These are phyloP conservation scores for Pestalotiopsis fici DNA, from an alignment of 2,329 filamentous ascomycete species.

Conservation along the genomic window DNA sequence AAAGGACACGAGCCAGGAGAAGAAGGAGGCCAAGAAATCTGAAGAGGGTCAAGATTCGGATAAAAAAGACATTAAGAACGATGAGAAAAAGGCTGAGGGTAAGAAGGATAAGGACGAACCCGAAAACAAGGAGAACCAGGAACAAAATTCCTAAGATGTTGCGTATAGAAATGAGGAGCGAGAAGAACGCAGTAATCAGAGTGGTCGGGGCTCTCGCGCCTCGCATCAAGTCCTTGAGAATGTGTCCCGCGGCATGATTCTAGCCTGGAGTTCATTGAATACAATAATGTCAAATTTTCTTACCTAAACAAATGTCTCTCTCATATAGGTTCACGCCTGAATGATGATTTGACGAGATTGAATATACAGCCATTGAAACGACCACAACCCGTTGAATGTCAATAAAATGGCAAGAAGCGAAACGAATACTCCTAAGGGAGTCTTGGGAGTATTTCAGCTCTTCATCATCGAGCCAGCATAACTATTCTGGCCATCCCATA, in stretches of 20 bases:
- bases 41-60: conserved; percentile 15
- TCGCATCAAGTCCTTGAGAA: not conserved
- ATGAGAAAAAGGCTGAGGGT: conserved; percentile 9
- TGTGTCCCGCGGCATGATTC: conserved; percentile 2
- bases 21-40: conserved; percentile 28
- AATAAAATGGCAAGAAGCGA: no score
- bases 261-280: not conserved
- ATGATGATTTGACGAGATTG: no score
- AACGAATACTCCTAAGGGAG: no score
- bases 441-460: no score
- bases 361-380: no score
- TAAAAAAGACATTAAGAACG: conserved; percentile 17
- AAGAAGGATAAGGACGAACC: conserved; percentile 11
- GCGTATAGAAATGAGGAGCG: not conserved
- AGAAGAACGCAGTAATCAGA: not conserved
- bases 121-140: not conserved
- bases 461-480: no score
- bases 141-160: not conserved
- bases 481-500: no score
- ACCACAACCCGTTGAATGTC: no score
- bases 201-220: not conserved
- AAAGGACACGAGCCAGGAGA: conserved; percentile 34
- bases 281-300: not conserved
- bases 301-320: no score
- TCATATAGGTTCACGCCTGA: no score